Evolutionary conservation across 75 land plant species (phyloP).

Genomic region (Picea sitchensis): DNA sequence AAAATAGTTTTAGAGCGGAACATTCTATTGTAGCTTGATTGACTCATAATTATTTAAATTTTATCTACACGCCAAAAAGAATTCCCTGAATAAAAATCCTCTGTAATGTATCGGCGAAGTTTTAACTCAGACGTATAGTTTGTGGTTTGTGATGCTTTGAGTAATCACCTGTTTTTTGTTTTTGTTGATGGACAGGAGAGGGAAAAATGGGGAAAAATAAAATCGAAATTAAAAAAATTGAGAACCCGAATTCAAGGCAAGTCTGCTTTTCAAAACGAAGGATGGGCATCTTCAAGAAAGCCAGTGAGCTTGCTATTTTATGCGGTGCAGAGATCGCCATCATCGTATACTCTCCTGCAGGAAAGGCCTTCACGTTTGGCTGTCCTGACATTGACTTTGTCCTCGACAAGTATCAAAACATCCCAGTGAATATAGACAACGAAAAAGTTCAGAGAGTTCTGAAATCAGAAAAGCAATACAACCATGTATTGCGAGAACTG

Average conservation of each 20-base stretch:
- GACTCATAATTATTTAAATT: no score
- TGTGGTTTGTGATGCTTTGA: no score
- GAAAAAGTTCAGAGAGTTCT: background rate
- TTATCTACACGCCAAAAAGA: no score
- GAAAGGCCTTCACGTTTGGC: conserved; percentile 46
- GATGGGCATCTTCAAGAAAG: conserved; percentile 41
- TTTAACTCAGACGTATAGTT: no score
- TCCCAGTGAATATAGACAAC: background rate
- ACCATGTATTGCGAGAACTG: background rate
- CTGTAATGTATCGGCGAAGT: no score
- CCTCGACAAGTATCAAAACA: conserved; percentile 17
- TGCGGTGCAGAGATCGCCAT: conserved; percentile 47
- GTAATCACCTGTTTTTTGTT: no score
- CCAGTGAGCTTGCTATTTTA: conserved; percentile 44
- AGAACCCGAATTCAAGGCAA: conserved; percentile 35
- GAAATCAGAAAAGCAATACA: background rate
- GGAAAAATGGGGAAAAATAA: conserved; percentile 31
- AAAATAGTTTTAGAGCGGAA: no score
- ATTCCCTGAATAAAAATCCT: no score
- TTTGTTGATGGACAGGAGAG: background rate
- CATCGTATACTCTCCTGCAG: conserved; percentile 46
- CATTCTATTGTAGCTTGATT: no score
- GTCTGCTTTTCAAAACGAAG: conserved; percentile 44
- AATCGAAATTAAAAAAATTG: conserved; percentile 47
- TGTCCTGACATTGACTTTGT: conserved; percentile 42